Conservation (phyloP, 2,329 filamentous ascomycete genomes). For the Cladophialophora psammophila region DNA sequence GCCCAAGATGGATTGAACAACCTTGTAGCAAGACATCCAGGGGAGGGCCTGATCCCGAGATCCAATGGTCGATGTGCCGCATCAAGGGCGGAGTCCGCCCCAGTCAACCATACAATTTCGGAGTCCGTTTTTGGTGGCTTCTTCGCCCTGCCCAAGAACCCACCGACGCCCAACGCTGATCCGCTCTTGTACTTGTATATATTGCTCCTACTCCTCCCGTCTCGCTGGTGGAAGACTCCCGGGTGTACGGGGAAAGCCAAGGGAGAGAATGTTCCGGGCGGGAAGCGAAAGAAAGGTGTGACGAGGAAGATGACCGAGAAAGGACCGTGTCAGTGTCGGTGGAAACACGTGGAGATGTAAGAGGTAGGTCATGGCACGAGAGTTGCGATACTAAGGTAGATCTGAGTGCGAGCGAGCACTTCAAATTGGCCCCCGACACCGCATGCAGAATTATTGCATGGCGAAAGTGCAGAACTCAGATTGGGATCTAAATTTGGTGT, state of each 20-base stretch:
- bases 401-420: background rate
- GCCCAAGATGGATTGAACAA: constrained; percentile 8
- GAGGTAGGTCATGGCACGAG: background rate
- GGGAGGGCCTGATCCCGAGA: constrained; percentile 23
- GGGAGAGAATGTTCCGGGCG: background rate
- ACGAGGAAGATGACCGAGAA: constrained; percentile 5
- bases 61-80: constrained; percentile 22
- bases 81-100: constrained; percentile 31
- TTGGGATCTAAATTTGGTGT: constrained; percentile 26
- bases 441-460: constrained; percentile 8
- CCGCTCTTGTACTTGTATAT: background rate
- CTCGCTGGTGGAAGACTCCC: background rate
- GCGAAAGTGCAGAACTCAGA: constrained; percentile 4
- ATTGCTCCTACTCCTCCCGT: constrained; percentile 6
- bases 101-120: constrained; percentile 34
- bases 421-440: background rate
- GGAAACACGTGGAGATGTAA: background rate
- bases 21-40: constrained; percentile 6
- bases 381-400: background rate
- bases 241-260: background rate
- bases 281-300: background rate
- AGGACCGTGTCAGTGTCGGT: background rate
- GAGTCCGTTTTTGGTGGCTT: constrained; percentile 33
- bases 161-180: background rate
- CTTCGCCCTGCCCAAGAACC: constrained; percentile 6